Evolutionary conservation across 768 basidiomycete species (phyloP).

Genomic region (Terana coerulea): DNA sequence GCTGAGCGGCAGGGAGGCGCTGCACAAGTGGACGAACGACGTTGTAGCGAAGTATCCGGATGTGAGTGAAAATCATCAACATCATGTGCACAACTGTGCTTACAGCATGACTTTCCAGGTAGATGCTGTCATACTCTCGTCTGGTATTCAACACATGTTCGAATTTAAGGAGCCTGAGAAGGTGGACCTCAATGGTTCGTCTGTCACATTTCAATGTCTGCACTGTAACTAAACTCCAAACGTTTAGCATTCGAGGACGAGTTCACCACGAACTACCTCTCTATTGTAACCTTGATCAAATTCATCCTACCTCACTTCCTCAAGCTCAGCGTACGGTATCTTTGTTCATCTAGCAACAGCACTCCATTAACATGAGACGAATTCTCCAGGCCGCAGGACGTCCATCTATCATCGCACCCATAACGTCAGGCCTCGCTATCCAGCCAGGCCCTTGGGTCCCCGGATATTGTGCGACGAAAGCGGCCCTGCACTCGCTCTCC

Average conservation of each 20-base stretch:
- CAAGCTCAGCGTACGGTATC: constrained; percentile 43
- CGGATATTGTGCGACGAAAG: constrained; percentile 56
- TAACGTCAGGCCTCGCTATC: constrained; percentile 52
- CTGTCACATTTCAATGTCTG: not conserved
- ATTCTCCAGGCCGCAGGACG: constrained; percentile 37
- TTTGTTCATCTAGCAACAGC: not conserved
- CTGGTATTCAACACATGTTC: constrained; percentile 50
- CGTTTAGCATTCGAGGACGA: constrained; percentile 40
- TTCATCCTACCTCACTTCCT: constrained; percentile 53
- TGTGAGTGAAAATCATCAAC: constrained; percentile 27
- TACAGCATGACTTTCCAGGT: constrained; percentile 37
- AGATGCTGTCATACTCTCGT: constrained; percentile 50
- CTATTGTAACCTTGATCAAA: constrained; percentile 44
- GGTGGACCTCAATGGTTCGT: constrained; percentile 36
- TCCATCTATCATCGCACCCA: constrained; percentile 45
- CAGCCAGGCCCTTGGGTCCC: constrained; percentile 38
- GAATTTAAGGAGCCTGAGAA: constrained; percentile 41
- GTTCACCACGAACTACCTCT: constrained; percentile 51
- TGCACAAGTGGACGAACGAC: constrained; percentile 39
- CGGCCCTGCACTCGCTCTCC: constrained; percentile 50
- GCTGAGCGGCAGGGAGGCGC: constrained; percentile 30
- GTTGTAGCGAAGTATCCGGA: constrained; percentile 45
- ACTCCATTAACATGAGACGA: not conserved
- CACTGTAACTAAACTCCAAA: not conserved
- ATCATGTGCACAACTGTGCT: not conserved